Percentiles rank a stretch among this genome's conserved stretches.
These are phyloP conservation scores for Aspergillus puulaauensis DNA, from an alignment of 2,329 filamentous ascomycete genomes.

Conservation along the genomic window DNA sequence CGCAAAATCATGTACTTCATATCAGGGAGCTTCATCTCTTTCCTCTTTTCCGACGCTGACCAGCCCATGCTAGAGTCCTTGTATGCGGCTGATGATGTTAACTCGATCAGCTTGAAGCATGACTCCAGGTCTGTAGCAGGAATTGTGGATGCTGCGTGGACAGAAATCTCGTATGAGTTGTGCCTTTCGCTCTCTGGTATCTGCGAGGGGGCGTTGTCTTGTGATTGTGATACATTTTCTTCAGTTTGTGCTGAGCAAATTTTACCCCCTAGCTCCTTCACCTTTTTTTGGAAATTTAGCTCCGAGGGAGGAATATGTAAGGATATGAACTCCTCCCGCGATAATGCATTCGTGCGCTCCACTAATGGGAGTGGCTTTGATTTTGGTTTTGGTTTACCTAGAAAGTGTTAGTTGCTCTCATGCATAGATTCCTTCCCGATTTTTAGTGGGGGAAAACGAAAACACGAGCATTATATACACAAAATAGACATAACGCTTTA, in stretches of 20 bases:
- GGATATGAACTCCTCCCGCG: slow-evolving; percentile 38
- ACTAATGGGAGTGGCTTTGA: slow-evolving; percentile 32
- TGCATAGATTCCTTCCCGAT: neutral
- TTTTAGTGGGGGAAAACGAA: too few species aligned
- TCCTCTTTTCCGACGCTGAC: slow-evolving; percentile 52
- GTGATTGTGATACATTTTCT: neutral
- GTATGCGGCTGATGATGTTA: slow-evolving; percentile 56
- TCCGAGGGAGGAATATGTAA: slow-evolving; percentile 28
- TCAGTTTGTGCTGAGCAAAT: neutral
- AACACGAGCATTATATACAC: neutral
- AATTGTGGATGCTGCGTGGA: slow-evolving; percentile 40
- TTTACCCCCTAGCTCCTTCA: neutral
- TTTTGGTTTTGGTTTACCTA: slow-evolving; percentile 7
- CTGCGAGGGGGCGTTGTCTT: neutral
- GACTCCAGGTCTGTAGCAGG: slow-evolving; percentile 42
- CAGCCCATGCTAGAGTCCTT: slow-evolving; percentile 53
- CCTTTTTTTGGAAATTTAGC: neutral
- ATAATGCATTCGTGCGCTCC: slow-evolving; percentile 43
- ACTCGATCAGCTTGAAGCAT: slow-evolving; percentile 55
- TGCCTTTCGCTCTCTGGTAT: neutral
- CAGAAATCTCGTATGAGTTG: slow-evolving; percentile 19
- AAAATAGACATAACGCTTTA: neutral
- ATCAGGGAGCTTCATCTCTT: slow-evolving; percentile 58
- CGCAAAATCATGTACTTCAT: slow-evolving; percentile 59
- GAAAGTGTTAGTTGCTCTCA: neutral